A percentile compares a stretch with the other conserved stretches of the same genome.
Conservation (phyloP, 2,329 filamentous ascomycete species). For the Scytalidium sp. region DNA sequence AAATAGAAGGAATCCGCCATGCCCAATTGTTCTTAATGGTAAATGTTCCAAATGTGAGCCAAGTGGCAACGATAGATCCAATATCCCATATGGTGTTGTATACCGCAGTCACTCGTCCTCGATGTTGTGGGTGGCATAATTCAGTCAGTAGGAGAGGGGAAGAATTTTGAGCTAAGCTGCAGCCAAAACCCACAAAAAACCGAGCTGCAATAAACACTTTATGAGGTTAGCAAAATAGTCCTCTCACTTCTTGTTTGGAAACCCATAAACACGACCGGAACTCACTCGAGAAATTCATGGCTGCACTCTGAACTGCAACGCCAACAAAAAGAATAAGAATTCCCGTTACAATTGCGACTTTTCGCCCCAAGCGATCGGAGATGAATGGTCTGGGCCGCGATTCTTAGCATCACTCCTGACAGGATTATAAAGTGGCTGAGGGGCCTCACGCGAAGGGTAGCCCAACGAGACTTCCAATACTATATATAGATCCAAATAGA, state of each 20-base stretch:
- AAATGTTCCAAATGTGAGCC: slow-evolving; percentile 31
- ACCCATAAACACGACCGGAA: too few species aligned
- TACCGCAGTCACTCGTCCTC: slow-evolving; percentile 30
- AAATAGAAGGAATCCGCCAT: slow-evolving; percentile 14
- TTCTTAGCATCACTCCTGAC: neutral
- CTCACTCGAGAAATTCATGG: slow-evolving; percentile 13
- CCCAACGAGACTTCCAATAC: slow-evolving; percentile 36
- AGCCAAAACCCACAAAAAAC: slow-evolving; percentile 31
- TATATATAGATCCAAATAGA: slow-evolving; percentile 41
- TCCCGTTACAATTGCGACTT: slow-evolving; percentile 54
- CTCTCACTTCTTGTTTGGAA: neutral
- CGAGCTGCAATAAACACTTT: slow-evolving; percentile 29
- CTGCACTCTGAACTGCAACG: slow-evolving; percentile 11
- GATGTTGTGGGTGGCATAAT: slow-evolving; percentile 31
- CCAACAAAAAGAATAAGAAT: slow-evolving; percentile 41
- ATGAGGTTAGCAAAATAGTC: slow-evolving; percentile 2
- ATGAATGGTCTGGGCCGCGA: slow-evolving; percentile 28
- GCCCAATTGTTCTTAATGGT: slow-evolving; percentile 14
- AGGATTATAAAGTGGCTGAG: neutral
- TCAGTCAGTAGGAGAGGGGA: slow-evolving; percentile 32
- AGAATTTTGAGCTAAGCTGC: slow-evolving; percentile 26
- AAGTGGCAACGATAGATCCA: slow-evolving; percentile 36
- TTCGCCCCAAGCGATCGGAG: slow-evolving; percentile 50
- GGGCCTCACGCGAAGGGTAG: slow-evolving; percentile 28
- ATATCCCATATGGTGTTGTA: slow-evolving; percentile 32